Base-by-base conservation (phyloP, 768 basidiomycete species). In the Serendipita sp. region DNA sequence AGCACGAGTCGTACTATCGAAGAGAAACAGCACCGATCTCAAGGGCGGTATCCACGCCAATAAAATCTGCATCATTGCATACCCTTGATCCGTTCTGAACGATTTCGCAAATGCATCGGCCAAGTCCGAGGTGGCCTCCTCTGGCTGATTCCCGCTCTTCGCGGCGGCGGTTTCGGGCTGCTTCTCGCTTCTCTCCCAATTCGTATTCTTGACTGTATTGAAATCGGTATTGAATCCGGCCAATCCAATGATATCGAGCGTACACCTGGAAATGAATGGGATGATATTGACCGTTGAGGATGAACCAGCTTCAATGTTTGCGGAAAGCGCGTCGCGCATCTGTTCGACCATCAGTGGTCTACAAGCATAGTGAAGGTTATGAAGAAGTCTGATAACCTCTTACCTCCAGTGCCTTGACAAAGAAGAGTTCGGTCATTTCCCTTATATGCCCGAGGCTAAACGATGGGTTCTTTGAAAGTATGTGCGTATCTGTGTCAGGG, bases 241-340 rank as follows among this genome's bases (percentile, higher is more conserved):
- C 16, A 65, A 38, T 24, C 69, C 68, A 31, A 70, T 69, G 17
- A 68, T 66, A 63, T 70, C 69, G 42, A 70, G 62, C 13, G 68
- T 68, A 1, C 66, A 66, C 24, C 63, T 62, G 30, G 22, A 9
- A 28, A 58, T 26, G 22, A 17, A 58, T 11, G 22, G 53, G 53
- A 31, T n/a, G 24, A 58, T 58, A 31, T 58, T 33, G 22, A 58
- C 30, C n/a, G 45, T 20, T 48, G 7, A 5, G 7, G 45, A 48
- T 20, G 45, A 17, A 2, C n/a, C 17, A 1, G n/a, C 20, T 48
- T 17, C 26, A 38, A 48, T 5, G 9, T 48, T 5, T 5, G 26
- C 45, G 45, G 20, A 20, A 2, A 48, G 45, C 20, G 45, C 45
- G 9, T 58, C 53, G 17, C 24, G 53, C 53, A 58, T 13, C 22